A percentile compares a stretch with the other conserved stretches of the same genome.
These are phyloP conservation scores for Atkinsonella texensis DNA, from an alignment of 2,329 filamentous ascomycete species.

Conservation along the genomic window DNA sequence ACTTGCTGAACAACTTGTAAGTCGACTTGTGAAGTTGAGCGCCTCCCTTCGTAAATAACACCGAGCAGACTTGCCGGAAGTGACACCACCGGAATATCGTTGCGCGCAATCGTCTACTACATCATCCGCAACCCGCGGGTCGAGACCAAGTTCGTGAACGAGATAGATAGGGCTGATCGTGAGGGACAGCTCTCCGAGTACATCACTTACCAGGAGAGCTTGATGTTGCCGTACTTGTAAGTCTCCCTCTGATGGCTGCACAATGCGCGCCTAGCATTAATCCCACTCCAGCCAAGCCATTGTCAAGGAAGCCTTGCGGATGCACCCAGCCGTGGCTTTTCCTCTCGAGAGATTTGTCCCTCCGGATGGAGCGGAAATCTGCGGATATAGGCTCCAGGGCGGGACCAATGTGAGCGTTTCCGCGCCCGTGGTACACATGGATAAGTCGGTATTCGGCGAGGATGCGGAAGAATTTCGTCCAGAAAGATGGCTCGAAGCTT, in stretches of 20 bases:
- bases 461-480: slow-evolving; percentile 44
- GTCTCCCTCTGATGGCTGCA: slow-evolving; percentile 18
- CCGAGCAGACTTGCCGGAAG: slow-evolving; percentile 38
- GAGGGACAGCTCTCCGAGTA: slow-evolving; percentile 24
- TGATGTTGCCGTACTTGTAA: slow-evolving; percentile 47
- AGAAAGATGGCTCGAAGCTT: slow-evolving; percentile 34
- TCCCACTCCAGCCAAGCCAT: slow-evolving; percentile 12
- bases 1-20: slow-evolving; percentile 10
- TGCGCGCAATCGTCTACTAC: slow-evolving; percentile 50
- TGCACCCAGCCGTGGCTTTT: slow-evolving; percentile 34
- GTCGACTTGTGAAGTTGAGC: background rate
- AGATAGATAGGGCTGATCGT: slow-evolving; percentile 38
- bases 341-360: slow-evolving; percentile 8
- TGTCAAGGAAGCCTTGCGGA: slow-evolving; percentile 33
- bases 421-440: slow-evolving; percentile 35
- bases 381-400: slow-evolving; percentile 2
- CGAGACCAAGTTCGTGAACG: slow-evolving; percentile 36
- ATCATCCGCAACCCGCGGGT: slow-evolving; percentile 40
- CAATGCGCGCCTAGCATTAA: background rate
- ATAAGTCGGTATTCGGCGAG: slow-evolving; percentile 41
- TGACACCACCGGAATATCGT: slow-evolving; percentile 53
- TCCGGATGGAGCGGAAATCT: slow-evolving; percentile 1
- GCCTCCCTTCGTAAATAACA: background rate
- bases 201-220: slow-evolving; percentile 38
- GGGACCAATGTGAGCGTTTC: slow-evolving; percentile 27